Conservation (phyloP, 2,329 filamentous ascomycete species). For the Talaromyces sp. region DNA sequence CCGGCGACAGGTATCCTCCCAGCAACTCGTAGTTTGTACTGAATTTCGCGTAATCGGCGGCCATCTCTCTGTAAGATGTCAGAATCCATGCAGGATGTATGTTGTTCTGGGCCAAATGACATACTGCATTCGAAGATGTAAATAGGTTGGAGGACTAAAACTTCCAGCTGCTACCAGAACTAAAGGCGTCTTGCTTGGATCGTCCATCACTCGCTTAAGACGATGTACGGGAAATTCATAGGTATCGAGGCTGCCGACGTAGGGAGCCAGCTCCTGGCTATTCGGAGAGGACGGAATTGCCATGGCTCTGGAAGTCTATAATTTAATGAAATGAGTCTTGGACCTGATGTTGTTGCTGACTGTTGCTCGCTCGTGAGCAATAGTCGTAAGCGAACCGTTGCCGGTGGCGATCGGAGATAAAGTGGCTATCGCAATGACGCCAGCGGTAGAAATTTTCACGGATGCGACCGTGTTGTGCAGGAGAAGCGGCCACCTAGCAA, state of each 20-base stretch:
- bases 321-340: background rate
- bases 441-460: conserved; percentile 4
- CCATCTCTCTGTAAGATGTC: conserved; percentile 76
- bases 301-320: background rate
- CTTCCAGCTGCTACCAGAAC: conserved; percentile 51
- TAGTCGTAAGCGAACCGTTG: background rate
- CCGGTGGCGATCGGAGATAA: conserved; percentile 11
- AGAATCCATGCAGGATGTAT: conserved; percentile 42
- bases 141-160: conserved; percentile 71
- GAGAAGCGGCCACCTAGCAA: background rate
- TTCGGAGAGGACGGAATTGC: conserved; percentile 23
- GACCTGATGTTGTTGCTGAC: background rate
- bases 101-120: conserved; percentile 13
- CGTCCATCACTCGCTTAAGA: conserved; percentile 45
- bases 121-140: conserved; percentile 36
- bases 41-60: conserved; percentile 71
- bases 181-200: conserved; percentile 47
- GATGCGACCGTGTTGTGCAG: background rate
- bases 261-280: conserved; percentile 26
- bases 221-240: conserved; percentile 46
- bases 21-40: conserved; percentile 77
- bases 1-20: conserved; percentile 79
- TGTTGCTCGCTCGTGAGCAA: background rate
- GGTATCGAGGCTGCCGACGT: conserved; percentile 30
- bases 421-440: conserved; percentile 17